These are phyloP conservation scores for Pleomassaria siparia DNA, from an alignment of 2,329 filamentous ascomycete species.

Conservation along the genomic window DNA sequence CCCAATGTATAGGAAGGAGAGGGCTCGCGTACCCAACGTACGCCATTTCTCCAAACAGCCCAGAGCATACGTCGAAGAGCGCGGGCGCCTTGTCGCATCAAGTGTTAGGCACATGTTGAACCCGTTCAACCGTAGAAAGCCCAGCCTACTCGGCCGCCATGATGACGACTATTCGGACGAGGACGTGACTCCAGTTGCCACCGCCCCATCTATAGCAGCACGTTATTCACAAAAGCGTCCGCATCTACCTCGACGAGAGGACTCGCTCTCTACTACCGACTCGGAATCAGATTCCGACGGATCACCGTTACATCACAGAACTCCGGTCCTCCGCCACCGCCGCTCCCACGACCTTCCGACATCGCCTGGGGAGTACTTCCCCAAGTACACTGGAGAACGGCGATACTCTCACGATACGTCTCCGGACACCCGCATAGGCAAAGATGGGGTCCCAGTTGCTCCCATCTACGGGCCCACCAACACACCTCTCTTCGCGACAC, in stretches of 20 bases:
- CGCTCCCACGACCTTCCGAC: constrained; percentile 47
- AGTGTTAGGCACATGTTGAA: constrained; percentile 41
- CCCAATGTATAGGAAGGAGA: constrained; percentile 50
- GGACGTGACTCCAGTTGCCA: constrained; percentile 31
- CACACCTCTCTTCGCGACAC: constrained; percentile 50
- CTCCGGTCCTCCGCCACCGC: constrained; percentile 41
- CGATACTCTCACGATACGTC: constrained; percentile 30
- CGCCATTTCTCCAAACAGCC: constrained; percentile 40
- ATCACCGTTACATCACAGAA: constrained; percentile 26
- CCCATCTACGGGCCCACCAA: constrained; percentile 48
- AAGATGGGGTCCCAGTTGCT: constrained; percentile 19
- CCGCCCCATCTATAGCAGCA: constrained; percentile 15
- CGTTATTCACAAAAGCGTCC: constrained; percentile 36
- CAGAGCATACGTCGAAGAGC: constrained; percentile 30
- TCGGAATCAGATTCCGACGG: constrained; percentile 35
- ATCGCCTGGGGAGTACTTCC: constrained; percentile 43
- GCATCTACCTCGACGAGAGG: constrained; percentile 33
- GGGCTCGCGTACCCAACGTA: constrained; percentile 47
- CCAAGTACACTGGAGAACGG: constrained; percentile 34
- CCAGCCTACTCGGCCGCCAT: constrained; percentile 28
- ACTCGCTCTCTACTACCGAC: constrained; percentile 36
- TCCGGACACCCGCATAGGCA: constrained; percentile 7
- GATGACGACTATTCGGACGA: constrained; percentile 33
- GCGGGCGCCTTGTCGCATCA: constrained; percentile 26
- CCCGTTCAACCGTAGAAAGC: constrained; percentile 30